Evolutionary conservation across 306 rosid species (phyloP), one percentile per base, ranked within the genome.

Genomic region (Rosa rugosa): DNA sequence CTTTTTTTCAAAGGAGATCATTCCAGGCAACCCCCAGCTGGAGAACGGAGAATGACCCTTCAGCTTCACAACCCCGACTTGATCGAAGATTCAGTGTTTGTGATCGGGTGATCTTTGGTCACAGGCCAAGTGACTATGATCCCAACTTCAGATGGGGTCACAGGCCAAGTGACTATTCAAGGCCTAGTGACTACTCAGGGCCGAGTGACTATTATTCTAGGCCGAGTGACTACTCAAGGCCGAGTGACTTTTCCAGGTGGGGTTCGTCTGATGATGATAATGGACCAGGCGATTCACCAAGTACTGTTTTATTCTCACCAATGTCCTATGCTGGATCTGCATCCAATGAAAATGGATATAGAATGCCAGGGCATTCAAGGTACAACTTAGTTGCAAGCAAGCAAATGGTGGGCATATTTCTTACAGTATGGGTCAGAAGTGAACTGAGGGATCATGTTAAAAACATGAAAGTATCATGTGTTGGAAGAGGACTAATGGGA

Each of bases 361-460:
- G 89, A 82, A 89, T 91, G 88, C 95, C 91, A 7, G 96, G 91
- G 80, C 86, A 79, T 78, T 91, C 97, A 13, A 90, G 96, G 82
- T 96, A 96, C 87, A 93, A 97, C 87, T 91, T 96, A 57, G 99
- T 93, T 73, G 98, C 97, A 22, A 93, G 98, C 81, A 96, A 96
- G 86, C 99, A 96, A 89, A 96, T 96, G 99, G 99, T 96, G 78
- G 98, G 99, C 73, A 90, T 96, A 85, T 96, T 86, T 82, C 99
- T 96, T 79, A 96, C 98, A 49, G 80, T 96, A 49, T 96, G 99
- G 99, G 99, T 96, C 65, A 91, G 86, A 86, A 87, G 98, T 81
- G 98, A 96, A 46, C 77, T 93, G 73, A 90, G 91, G 85, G 99
- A 93, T 81, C 94, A 90, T 80, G 94, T 96, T 57, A 83, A 78